These are phyloP conservation scores for Aspergillus sp. DNA, from an alignment of 2,329 filamentous ascomycete genomes.

Conservation along the genomic window DNA sequence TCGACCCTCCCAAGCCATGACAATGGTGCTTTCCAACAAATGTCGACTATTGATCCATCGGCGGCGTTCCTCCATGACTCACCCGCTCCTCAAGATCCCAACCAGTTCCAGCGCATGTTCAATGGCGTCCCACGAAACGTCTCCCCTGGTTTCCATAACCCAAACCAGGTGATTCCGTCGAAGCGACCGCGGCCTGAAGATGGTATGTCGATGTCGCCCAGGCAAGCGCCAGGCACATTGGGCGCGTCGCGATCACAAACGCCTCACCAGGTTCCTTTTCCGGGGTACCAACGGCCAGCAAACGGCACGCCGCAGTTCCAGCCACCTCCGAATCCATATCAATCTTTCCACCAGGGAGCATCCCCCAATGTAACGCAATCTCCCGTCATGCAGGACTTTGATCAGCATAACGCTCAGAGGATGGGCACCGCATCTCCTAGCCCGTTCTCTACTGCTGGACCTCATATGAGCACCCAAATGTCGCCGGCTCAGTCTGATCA, in stretches of 20 bases:
- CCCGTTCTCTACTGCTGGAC: conserved; percentile 69
- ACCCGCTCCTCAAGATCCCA: conserved; percentile 40
- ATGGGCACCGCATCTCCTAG: conserved; percentile 90
- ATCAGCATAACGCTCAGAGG: conserved; percentile 59
- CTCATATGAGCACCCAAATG: conserved; percentile 61
- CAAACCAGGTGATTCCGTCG: conserved; percentile 76
- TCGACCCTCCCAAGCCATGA: conserved; percentile 39
- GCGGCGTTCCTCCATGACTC: conserved; percentile 40
- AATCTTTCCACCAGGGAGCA: conserved; percentile 71
- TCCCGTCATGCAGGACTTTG: conserved; percentile 72
- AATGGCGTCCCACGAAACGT: conserved; percentile 77
- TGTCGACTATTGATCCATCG: conserved; percentile 38
- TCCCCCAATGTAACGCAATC: conserved; percentile 83
- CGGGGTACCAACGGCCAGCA: conserved; percentile 58
- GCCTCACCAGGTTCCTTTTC: conserved; percentile 66
- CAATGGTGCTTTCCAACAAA: conserved; percentile 41
- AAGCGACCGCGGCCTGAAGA: conserved; percentile 83
- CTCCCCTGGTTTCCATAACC: conserved; percentile 68
- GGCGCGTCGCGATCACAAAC: conserved; percentile 86
- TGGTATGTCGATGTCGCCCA: conserved; percentile 71
- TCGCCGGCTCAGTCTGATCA: conserved; percentile 72
- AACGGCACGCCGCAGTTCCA: conserved; percentile 53
- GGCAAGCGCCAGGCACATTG: conserved; percentile 62
- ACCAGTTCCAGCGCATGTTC: conserved; percentile 57
- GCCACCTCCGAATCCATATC: conserved; percentile 59